Percentiles rank a stretch among this genome's conserved stretches.
Conservation (phyloP, 352 stramenopile genomes). For the Phytophthora melonis region DNA sequence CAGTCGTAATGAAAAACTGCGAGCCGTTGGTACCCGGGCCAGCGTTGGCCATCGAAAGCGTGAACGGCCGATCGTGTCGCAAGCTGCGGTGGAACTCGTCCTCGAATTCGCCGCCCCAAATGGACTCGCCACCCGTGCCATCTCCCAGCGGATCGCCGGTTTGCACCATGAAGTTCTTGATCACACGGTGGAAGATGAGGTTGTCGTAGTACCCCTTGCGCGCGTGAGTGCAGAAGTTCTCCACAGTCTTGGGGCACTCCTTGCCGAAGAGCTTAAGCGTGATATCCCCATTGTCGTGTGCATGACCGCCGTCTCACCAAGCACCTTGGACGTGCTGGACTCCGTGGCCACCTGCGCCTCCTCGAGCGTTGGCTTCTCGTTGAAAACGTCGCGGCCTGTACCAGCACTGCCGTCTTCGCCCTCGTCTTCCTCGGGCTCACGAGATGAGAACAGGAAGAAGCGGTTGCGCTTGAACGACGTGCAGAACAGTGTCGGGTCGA, state of each 20-base stretch:
- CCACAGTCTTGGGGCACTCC: conserved; percentile 95
- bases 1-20: conserved; percentile 99
- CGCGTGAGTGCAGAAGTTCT: conserved; percentile 99
- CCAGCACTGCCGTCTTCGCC: conserved; percentile 51
- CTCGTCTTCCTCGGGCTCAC: conserved; percentile 91
- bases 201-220: conserved; percentile 99
- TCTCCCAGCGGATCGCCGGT: conserved; percentile 96
- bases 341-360: conserved; percentile 91
- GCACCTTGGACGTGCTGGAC: conserved; percentile 65
- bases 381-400: conserved; percentile 96
- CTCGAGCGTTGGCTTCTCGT: conserved; percentile 97
- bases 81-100: conserved; percentile 98
- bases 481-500: conserved; percentile 90
- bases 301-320: conserved; percentile 90
- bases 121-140: conserved; percentile 98
- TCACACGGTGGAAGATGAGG: conserved; percentile 99
- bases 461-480: conserved; percentile 92
- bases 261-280: conserved; percentile 96
- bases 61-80: conserved; percentile 97
- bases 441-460: conserved; percentile 98
- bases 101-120: conserved; percentile 99
- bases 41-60: conserved; percentile 99
- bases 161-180: conserved; percentile 99
- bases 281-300: conserved; percentile 99
- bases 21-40: conserved; percentile 84